phyloP scores from a whole-genome alignment of 1,284 basidiomycete genomes.

The Cryptococcus wingfieldii region DNA sequence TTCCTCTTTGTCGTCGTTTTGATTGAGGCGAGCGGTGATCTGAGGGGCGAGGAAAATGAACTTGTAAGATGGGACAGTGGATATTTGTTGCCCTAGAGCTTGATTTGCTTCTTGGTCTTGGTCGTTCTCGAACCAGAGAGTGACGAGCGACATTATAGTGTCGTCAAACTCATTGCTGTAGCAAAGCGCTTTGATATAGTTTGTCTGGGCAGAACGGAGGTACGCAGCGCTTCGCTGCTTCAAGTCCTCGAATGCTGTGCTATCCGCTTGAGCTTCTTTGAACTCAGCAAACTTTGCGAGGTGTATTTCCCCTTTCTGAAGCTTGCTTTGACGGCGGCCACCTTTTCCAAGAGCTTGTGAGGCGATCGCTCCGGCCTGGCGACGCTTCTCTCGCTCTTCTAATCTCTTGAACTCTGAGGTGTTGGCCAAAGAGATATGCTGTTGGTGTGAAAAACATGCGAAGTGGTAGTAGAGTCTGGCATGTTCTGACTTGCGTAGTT shows the following conservation, averaged over 20 bases:
- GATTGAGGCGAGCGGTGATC: conserved; percentile 75
- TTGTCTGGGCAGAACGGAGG: conserved; percentile 68
- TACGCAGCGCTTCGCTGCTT: conserved; percentile 52
- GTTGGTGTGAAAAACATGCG: conserved; percentile 81
- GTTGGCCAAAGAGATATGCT: conserved; percentile 66
- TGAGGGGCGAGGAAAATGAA: conserved; percentile 88
- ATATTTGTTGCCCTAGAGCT: conserved; percentile 42
- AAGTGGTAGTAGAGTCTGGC: conserved; percentile 75
- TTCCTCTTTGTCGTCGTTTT: too few species aligned
- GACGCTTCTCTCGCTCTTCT: conserved; percentile 55
- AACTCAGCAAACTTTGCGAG: too few species aligned
- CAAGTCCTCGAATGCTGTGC: conserved; percentile 57
- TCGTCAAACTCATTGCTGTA: conserved; percentile 70
- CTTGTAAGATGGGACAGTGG: conserved; percentile 75
- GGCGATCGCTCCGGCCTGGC: not conserved
- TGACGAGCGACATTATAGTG: conserved; percentile 73
- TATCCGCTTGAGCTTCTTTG: not conserved
- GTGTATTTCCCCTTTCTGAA: too few species aligned
- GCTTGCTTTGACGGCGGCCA: not conserved
- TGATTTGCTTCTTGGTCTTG: conserved; percentile 56
- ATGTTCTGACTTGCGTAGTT: conserved; percentile 40
- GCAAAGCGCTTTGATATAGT: conserved; percentile 73
- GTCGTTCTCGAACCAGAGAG: conserved; percentile 72
- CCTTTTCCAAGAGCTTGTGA: not conserved
- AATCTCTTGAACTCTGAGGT: conserved; percentile 70